phyloP scores from a whole-genome alignment of 2,329 filamentous ascomycete genomes.

The Colletotrichum cereale region DNA sequence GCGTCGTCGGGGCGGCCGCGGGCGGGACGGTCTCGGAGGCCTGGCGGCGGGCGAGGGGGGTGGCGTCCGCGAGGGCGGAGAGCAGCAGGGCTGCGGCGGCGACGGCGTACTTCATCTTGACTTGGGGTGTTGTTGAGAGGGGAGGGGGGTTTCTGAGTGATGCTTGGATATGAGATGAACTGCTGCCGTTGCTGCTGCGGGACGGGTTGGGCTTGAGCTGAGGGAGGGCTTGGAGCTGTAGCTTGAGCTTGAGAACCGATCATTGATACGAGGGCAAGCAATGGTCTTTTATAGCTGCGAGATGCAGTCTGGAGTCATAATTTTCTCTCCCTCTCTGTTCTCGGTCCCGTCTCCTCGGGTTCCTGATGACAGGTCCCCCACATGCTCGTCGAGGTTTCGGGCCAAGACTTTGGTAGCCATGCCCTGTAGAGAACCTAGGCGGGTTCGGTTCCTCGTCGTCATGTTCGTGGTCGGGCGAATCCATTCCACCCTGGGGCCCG shows the following conservation, averaged over 20 bases:
- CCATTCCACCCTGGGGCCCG: conserved; percentile 7
- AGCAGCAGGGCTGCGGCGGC: conserved; percentile 43
- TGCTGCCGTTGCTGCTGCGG: neutral
- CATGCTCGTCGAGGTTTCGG: neutral
- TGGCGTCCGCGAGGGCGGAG: conserved; percentile 43
- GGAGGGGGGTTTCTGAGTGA: neutral
- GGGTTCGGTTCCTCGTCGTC: conserved; percentile 17
- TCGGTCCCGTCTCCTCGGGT: conserved; percentile 2
- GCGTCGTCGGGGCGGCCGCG: conserved; percentile 40
- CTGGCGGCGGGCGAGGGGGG: conserved; percentile 46
- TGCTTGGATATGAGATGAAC: neutral
- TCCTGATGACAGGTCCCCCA: neutral
- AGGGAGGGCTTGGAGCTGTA: no score
- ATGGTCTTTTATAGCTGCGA: conserved; percentile 36
- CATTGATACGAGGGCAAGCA: neutral
- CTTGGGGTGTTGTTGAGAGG: neutral
- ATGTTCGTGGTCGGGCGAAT: conserved; percentile 10
- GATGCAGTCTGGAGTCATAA: neutral
- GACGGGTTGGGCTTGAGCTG: neutral
- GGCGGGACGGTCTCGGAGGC: conserved; percentile 39
- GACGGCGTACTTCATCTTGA: conserved; percentile 38
- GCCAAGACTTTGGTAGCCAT: conserved; percentile 28
- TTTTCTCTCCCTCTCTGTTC: neutral
- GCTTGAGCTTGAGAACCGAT: conserved; percentile 1
- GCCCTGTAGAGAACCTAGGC: conserved; percentile 11